phyloP scores from a whole-genome alignment of 2,329 filamentous ascomycete species.

The Penicillium aurantiogriseum region DNA sequence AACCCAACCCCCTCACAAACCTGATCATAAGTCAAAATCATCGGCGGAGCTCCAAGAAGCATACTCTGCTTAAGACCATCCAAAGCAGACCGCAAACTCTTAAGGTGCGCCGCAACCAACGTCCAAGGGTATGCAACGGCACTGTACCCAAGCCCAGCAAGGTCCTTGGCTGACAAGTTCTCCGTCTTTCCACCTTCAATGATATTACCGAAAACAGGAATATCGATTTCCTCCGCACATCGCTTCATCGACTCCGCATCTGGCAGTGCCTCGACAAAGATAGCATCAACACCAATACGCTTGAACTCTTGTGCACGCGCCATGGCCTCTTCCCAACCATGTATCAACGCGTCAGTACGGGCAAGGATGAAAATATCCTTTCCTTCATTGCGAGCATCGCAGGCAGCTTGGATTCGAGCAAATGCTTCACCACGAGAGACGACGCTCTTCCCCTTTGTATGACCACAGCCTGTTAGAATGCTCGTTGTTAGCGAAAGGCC shows the following conservation, averaged over 20 bases:
- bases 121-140: background rate
- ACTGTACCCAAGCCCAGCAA: background rate
- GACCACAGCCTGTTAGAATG: slow-evolving; percentile 40
- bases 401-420: slow-evolving; percentile 48
- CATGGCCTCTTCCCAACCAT: slow-evolving; percentile 43
- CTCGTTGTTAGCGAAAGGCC: background rate
- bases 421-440: slow-evolving; percentile 48
- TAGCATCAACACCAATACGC: slow-evolving; percentile 26
- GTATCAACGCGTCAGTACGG: slow-evolving; percentile 43
- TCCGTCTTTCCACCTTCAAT: background rate
- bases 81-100: slow-evolving; percentile 37
- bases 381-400: slow-evolving; percentile 48
- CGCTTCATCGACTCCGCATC: background rate
- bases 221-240: background rate
- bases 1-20: slow-evolving; percentile 49
- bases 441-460: slow-evolving; percentile 49
- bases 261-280: background rate
- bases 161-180: background rate
- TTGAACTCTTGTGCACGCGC: background rate
- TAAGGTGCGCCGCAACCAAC: slow-evolving; percentile 30
- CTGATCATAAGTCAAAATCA: slow-evolving; percentile 45
- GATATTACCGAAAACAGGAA: background rate
- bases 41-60: slow-evolving; percentile 43
- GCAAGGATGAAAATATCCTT: slow-evolving; percentile 49
- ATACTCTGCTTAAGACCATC: slow-evolving; percentile 45